Evolutionary conservation across 139 green algal species (phyloP).

Genomic region (Zygnema cylindricum): DNA sequence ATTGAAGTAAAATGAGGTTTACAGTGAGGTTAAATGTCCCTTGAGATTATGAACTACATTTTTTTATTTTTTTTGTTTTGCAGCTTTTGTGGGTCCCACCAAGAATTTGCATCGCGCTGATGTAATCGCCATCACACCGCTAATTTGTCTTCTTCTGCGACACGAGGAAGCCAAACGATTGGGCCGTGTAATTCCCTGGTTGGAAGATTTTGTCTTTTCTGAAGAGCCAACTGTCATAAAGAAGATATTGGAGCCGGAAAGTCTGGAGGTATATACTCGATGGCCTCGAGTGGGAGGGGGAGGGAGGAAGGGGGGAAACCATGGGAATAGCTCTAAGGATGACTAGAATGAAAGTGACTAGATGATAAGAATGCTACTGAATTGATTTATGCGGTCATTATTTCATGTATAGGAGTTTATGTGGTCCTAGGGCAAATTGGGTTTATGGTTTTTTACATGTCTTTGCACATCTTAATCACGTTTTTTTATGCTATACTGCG

Average conservation of each 20-base stretch:
- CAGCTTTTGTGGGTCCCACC: background rate
- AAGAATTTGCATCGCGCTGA: slow-evolving; percentile 17
- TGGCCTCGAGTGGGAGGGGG: background rate
- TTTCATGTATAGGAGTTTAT: too few species aligned
- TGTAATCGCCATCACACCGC: slow-evolving; percentile 23
- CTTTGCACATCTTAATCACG: background rate
- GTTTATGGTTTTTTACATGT: too few species aligned
- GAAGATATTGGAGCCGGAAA: slow-evolving; percentile 26
- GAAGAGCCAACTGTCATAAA: background rate
- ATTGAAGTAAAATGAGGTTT: background rate
- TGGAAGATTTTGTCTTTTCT: background rate
- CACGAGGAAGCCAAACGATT: background rate
- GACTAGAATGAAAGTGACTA: too few species aligned
- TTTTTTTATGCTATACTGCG: background rate
- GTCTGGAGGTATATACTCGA: slow-evolving; percentile 6
- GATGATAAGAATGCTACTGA: too few species aligned
- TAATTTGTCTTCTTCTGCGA: background rate
- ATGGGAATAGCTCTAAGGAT: too few species aligned
- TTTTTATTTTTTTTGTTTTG: background rate
- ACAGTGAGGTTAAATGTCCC: background rate
- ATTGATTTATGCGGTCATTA: too few species aligned
- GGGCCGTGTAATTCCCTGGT: background rate
- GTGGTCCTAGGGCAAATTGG: too few species aligned
- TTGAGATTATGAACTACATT: too few species aligned
- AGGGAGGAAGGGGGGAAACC: background rate